phyloP scores from a whole-genome alignment of 805 yeast species.

The Metschnikowia gelsemii region DNA sequence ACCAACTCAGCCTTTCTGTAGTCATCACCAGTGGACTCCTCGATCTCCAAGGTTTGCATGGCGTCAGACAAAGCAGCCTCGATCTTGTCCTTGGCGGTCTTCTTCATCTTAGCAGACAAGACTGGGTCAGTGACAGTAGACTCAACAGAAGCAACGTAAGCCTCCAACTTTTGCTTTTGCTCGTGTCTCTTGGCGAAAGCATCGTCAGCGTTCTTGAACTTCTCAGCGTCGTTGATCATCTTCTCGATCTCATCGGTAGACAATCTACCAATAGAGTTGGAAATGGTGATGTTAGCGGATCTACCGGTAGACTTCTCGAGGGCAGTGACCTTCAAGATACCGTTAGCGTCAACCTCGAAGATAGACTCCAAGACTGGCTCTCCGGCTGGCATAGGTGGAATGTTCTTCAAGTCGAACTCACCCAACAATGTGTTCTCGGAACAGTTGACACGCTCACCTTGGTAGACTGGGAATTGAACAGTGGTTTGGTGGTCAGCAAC shows the following conservation, averaged over 20 bases:
- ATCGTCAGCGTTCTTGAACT: conserved; percentile 94
- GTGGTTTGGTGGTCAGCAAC: conserved; percentile 52
- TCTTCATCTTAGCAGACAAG: conserved; percentile 93
- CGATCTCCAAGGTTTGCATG: conserved; percentile 94
- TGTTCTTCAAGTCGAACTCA: conserved; percentile 51
- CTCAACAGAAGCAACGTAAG: conserved; percentile 85
- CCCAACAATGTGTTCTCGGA: conserved; percentile 51
- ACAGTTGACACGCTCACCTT: conserved; percentile 54
- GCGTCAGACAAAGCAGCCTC: conserved; percentile 98
- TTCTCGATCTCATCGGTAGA: conserved; percentile 50
- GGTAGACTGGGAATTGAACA: conserved; percentile 52
- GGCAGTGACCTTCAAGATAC: conserved; percentile 52
- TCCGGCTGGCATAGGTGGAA: conserved; percentile 52
- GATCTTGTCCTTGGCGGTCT: conserved; percentile 94
- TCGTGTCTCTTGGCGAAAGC: conserved; percentile 99
- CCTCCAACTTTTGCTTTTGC: conserved; percentile 98
- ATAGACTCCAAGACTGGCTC: conserved; percentile 51
- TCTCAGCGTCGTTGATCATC: conserved; percentile 50
- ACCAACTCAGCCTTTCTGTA: conserved; percentile 98
- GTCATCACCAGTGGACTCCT: conserved; percentile 95
- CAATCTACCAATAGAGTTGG: conserved; percentile 51
- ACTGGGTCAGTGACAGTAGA: conserved; percentile 97
- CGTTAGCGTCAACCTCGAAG: conserved; percentile 51
- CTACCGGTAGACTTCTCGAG: conserved; percentile 50
- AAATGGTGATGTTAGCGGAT: conserved; percentile 50